Conservation (phyloP, 192 early-diverging fungal genomes). For the Neocallimastix lanati region DNA sequence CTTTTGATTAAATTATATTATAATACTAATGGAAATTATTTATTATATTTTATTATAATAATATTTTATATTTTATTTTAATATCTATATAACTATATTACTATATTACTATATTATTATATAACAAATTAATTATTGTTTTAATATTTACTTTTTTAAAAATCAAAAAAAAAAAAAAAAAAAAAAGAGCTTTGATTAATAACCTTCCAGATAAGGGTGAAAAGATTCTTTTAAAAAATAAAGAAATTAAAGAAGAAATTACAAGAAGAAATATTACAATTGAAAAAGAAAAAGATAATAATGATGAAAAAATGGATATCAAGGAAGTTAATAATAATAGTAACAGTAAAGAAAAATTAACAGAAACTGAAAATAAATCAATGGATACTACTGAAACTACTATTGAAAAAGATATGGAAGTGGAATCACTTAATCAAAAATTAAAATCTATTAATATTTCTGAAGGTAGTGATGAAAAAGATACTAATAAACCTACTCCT, state of each 20-base stretch:
- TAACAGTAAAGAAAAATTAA: neutral
- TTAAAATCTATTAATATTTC: neutral
- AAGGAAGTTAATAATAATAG: neutral
- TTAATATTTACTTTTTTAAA: no score
- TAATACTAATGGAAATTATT: no score
- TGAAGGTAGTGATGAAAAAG: neutral
- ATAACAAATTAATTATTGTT: no score
- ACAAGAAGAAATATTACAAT: neutral
- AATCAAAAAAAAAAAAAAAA: no score
- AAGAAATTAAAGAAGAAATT: neutral
- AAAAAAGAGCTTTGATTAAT: neutral
- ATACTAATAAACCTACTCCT: neutral
- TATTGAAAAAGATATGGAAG: neutral
- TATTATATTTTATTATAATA: no score
- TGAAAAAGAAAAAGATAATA: neutral
- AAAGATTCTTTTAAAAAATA: neutral
- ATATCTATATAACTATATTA: no score
- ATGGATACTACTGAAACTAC: neutral
- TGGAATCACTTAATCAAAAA: neutral
- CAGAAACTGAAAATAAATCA: neutral
- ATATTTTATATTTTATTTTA: no score
- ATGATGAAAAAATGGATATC: no score
- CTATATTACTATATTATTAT: no score
- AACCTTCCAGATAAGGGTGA: neutral
- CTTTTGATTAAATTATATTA: no score